Conservation (phyloP, 495 filamentous ascomycete genomes). For the Penicillium diatomitis region DNA sequence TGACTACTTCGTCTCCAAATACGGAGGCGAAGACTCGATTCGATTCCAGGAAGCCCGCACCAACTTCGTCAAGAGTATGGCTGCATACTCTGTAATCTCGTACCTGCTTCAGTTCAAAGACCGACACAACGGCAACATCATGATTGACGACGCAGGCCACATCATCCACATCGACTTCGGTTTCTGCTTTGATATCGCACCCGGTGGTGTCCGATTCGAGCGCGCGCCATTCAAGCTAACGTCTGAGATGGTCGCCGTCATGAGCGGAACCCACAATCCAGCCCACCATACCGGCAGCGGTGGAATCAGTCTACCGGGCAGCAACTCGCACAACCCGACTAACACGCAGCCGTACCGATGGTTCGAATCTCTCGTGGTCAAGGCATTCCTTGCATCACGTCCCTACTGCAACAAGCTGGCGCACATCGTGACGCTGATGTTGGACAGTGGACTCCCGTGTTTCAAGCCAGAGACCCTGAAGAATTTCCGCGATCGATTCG, state of each 20-base stretch:
- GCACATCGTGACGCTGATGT: slow-evolving; percentile 87
- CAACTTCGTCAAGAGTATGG: slow-evolving; percentile 99
- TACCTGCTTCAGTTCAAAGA: slow-evolving; percentile 99
- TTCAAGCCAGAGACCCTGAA: slow-evolving; percentile 95
- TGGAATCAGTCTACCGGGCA: slow-evolving; percentile 25
- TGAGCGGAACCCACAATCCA: slow-evolving; percentile 64
- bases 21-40: slow-evolving; percentile 89
- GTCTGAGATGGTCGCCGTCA: slow-evolving; percentile 93
- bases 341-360: slow-evolving; percentile 83
- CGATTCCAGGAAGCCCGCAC: slow-evolving; percentile 90
- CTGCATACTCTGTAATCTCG: slow-evolving; percentile 97
- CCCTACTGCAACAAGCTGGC: slow-evolving; percentile 77
- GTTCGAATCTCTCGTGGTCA: slow-evolving; percentile 94
- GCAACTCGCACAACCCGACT: slow-evolving; percentile 38
- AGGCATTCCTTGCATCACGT: slow-evolving; percentile 87
- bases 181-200: slow-evolving; percentile 98
- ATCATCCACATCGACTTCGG: slow-evolving; percentile 99
- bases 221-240: slow-evolving; percentile 98
- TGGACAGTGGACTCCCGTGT: slow-evolving; percentile 92
- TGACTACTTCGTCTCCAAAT: slow-evolving; percentile 95
- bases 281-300: slow-evolving; percentile 21
- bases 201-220: slow-evolving; percentile 93
- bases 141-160: slow-evolving; percentile 94
- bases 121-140: slow-evolving; percentile 98
- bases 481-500: slow-evolving; percentile 88